Conservation (phyloP, 2,329 filamentous ascomycete species). For the Fonsecaea multimorphosa region DNA sequence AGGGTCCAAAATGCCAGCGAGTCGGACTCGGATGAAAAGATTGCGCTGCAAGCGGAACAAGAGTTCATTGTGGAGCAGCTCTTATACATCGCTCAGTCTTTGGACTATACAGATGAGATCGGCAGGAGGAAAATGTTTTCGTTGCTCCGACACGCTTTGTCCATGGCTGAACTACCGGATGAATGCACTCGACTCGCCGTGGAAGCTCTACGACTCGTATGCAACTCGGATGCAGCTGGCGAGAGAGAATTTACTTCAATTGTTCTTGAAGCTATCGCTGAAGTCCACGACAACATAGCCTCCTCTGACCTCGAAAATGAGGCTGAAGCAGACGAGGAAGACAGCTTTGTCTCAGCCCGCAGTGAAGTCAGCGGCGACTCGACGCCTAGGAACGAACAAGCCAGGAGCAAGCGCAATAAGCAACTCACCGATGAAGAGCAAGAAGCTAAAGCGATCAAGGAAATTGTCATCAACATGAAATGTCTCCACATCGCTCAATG, state of each 20-base stretch:
- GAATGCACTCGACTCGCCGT: conserved; percentile 88
- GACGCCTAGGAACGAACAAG: conserved; percentile 43
- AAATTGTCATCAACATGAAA: conserved; percentile 98
- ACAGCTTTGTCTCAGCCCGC: conserved; percentile 91
- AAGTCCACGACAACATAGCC: conserved; percentile 92
- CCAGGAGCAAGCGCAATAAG: conserved; percentile 37
- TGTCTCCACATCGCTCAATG: conserved; percentile 96
- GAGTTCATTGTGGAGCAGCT: conserved; percentile 97
- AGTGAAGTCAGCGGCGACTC: conserved; percentile 74
- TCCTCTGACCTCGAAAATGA: conserved; percentile 40
- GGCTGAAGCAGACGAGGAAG: conserved; percentile 66
- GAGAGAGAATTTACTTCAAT: conserved; percentile 59
- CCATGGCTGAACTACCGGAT: conserved; percentile 85
- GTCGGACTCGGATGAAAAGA: conserved; percentile 71
- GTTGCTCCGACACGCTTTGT: conserved; percentile 82
- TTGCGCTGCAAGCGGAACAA: conserved; percentile 75
- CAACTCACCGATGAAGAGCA: conserved; percentile 45
- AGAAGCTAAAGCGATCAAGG: conserved; percentile 76
- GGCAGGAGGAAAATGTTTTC: conserved; percentile 95
- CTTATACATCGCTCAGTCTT: conserved; percentile 84
- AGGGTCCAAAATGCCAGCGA: conserved; percentile 44
- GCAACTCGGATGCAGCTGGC: conserved; percentile 63
- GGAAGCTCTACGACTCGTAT: conserved; percentile 81
- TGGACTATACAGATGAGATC: conserved; percentile 98
- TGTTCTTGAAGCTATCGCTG: conserved; percentile 88